phyloP scores from a whole-genome alignment of 305 asterid species.

The Fraxinus greggii region DNA sequence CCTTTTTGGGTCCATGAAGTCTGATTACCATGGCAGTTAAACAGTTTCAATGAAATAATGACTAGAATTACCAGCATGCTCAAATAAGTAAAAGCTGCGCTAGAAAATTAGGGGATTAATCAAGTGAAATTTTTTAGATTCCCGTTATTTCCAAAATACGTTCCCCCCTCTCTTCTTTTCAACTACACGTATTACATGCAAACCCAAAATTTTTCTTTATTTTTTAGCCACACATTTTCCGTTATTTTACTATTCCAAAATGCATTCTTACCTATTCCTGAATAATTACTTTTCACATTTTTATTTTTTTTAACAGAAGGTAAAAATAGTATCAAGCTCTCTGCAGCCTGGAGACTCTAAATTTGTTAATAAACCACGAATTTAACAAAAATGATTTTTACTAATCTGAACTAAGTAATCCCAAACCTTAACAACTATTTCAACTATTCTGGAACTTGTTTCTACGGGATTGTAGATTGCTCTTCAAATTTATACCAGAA shows the following conservation, averaged over 20 bases:
- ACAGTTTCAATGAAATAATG: background rate
- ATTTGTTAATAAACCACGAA: background rate
- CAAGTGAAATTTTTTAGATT: background rate
- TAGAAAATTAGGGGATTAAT: background rate
- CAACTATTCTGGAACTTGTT: background rate
- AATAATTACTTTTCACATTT: background rate
- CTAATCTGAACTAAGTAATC: background rate
- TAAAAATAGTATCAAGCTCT: background rate
- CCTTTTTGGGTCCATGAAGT: background rate
- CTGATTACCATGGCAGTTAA: background rate
- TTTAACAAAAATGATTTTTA: background rate
- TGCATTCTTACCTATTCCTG: background rate
- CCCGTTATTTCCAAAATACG: too few species aligned
- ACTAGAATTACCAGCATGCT: background rate
- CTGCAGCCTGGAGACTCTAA: background rate
- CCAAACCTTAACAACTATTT: background rate
- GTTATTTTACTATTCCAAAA: too few species aligned
- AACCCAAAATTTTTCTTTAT: too few species aligned
- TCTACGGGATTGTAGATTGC: background rate
- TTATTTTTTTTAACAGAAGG: background rate
- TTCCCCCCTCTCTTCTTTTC: too few species aligned
- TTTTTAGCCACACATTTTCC: too few species aligned
- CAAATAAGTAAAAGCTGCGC: slow-evolving; percentile 2
- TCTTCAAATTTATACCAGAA: background rate
- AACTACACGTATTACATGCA: too few species aligned